Evolutionary conservation across 1,284 basidiomycete species (phyloP), one percentile per base, ranked within the genome.

Genomic region (Singerocomus rubriflavus): DNA sequence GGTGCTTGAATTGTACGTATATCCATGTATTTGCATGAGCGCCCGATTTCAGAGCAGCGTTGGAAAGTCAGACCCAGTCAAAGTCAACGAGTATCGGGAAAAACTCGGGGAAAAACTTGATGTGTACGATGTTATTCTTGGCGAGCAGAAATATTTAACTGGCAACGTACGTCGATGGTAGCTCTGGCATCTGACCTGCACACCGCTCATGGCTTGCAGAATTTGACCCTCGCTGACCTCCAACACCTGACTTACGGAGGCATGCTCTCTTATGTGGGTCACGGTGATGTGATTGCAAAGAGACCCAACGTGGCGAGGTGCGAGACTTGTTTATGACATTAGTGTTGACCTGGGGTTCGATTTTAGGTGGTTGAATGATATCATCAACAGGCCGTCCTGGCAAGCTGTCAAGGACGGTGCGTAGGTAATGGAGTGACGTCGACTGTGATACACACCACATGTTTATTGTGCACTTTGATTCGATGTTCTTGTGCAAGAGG

Each of bases 161-260:
- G 80, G 80, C 0, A 65, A 79, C 21, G 73, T 76, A 43, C 48
- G 71, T 66, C 2, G 30, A 49, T 29, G 35, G 21, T 50, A 0
- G 16, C 34, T 9, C 6, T 14, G 0, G 2, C 2, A 3, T 26
- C 43, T 26, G 39, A 48, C 37, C 17, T 44, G 16, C 3, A 2
- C 14, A 41, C 43, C 5, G 21, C 55, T 65, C 34, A 60, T 30
- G 33, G 3, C 17, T 48, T 6, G 27, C 37, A 78, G 75, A 61
- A 63, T 25, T 3, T 74, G 44, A 80, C 78, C 4, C 60, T 82
- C 7, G 77, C 73, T 7, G 81, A 83, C 61, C 66, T 83, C 7
- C 73, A 73, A 63, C 80, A 82, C 59, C 58, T 82, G 17, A 72
- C 81, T 0, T 74, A 73, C 48, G 79, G 73, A 32, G 42, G 10